These are phyloP conservation scores for Coemansia sp. DNA, from an alignment of 192 early-diverging fungal genomes.

Conservation along the genomic window DNA sequence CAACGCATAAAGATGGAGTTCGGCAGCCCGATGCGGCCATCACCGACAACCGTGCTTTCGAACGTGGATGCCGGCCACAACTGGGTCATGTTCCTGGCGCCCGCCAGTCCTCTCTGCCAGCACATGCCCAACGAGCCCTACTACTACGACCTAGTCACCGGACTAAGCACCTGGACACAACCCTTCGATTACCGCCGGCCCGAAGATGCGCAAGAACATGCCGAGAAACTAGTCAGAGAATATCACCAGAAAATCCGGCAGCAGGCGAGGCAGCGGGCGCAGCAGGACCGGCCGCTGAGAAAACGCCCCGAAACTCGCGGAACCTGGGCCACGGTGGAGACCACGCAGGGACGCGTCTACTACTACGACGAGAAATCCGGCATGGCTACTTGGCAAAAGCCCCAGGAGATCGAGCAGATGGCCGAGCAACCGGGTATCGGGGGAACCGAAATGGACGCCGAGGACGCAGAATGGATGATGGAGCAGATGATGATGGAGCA, in stretches of 20 bases:
- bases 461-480: conserved; percentile 54
- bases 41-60: too few species aligned
- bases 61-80: conserved; percentile 14
- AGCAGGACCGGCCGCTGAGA: conserved; percentile 17
- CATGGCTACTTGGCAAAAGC: conserved; percentile 26
- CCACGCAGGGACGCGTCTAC: conserved; percentile 31
- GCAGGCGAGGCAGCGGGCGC: conserved; percentile 9
- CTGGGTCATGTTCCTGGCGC: conserved; percentile 46
- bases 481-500: conserved; percentile 31
- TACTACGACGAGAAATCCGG: conserved; percentile 28
- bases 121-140: conserved; percentile 34
- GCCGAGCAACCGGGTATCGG: not conserved
- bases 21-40: too few species aligned
- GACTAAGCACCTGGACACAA: conserved; percentile 44
- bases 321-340: conserved; percentile 29
- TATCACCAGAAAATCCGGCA: not conserved
- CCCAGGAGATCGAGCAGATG: conserved; percentile 9
- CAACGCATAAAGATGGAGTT: too few species aligned
- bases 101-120: not conserved
- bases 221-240: conserved; percentile 4
- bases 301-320: not conserved
- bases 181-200: conserved; percentile 38
- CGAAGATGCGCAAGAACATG: not conserved
- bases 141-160: conserved; percentile 42
- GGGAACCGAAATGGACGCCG: conserved; percentile 37